Evolutionary conservation across 2,329 filamentous ascomycete species (phyloP).

Genomic region (Myriosclerotinia scirpicola): DNA sequence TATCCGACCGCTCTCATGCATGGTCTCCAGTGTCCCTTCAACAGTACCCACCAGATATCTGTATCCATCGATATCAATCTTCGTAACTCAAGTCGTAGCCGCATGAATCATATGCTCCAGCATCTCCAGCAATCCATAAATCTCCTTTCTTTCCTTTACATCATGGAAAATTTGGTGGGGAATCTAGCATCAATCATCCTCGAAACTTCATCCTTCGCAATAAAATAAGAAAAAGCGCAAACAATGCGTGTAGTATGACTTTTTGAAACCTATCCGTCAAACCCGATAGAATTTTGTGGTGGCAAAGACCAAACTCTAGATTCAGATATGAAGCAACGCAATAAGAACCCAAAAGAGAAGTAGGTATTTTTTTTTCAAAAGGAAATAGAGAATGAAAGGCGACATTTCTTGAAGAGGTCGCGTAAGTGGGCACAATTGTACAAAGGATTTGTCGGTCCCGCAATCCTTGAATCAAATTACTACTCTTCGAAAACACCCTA

Average conservation of each 20-base stretch:
- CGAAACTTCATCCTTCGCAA: constrained; percentile 23
- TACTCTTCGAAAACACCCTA: constrained; percentile 38
- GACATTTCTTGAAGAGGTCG: constrained; percentile 6
- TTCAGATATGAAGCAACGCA: constrained; percentile 24
- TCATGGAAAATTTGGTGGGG: constrained; percentile 12
- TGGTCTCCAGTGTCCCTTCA: constrained; percentile 18
- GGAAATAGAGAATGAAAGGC: constrained; percentile 15
- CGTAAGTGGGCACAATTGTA: constrained; percentile 31
- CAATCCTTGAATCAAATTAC: constrained; percentile 40
- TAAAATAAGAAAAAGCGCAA: constrained; percentile 19
- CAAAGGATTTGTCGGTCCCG: constrained; percentile 34
- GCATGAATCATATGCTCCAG: constrained; percentile 24
- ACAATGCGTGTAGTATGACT: constrained; percentile 4
- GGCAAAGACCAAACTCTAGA: constrained; percentile 22
- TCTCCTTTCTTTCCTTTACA: constrained; percentile 22
- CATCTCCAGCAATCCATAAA: constrained; percentile 19
- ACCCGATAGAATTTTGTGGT: constrained; percentile 6
- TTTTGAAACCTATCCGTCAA: constrained; percentile 9
- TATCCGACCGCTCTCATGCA: constrained; percentile 19
- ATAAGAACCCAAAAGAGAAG: constrained; percentile 19
- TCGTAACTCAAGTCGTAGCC: constrained; percentile 21
- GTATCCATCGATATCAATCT: constrained; percentile 21
- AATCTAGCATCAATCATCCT: constrained; percentile 22
- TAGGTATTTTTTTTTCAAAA: constrained; percentile 22
- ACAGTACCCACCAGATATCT: constrained; percentile 21